Evolutionary conservation across 2,329 filamentous ascomycete genomes (phyloP).

Genomic region (Cordyceps sp.): DNA sequence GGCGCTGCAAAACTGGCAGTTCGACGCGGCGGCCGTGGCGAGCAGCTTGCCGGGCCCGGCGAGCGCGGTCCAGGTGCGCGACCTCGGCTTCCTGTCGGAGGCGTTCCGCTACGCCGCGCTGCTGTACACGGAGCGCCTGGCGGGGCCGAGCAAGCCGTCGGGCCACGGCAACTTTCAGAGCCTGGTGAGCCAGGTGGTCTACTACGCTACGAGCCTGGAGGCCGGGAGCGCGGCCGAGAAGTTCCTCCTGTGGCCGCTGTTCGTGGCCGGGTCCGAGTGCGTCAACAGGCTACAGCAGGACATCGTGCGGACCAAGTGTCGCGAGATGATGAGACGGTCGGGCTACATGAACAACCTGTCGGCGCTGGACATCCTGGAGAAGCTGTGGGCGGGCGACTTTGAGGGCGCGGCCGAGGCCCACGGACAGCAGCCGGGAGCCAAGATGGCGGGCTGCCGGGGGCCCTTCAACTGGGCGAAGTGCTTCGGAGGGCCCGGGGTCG

Average conservation of each 20-base stretch:
- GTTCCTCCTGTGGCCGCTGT: conserved; percentile 85
- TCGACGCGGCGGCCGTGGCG: conserved; percentile 38
- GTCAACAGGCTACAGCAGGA: conserved; percentile 65
- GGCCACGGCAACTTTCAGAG: conserved; percentile 65
- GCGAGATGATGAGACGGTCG: conserved; percentile 73
- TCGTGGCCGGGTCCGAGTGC: conserved; percentile 80
- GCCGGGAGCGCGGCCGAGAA: conserved; percentile 61
- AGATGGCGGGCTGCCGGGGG: too few relatives aligned
- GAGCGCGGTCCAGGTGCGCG: conserved; percentile 47
- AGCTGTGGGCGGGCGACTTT: conserved; percentile 53
- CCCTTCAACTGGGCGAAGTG: conserved; percentile 42
- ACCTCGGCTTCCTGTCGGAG: conserved; percentile 71
- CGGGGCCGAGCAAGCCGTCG: conserved; percentile 57
- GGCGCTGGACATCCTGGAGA: conserved; percentile 71
- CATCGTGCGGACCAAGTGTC: conserved; percentile 63
- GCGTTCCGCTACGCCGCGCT: conserved; percentile 81
- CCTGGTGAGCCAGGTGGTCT: conserved; percentile 66
- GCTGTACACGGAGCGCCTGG: conserved; percentile 78
- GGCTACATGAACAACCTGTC: conserved; percentile 90
- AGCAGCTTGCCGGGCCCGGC: conserved; percentile 31
- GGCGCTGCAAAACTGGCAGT: conserved; percentile 67
- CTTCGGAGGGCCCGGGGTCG: conserved; percentile 36
- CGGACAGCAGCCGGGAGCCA: too few relatives aligned
- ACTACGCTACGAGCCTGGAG: conserved; percentile 67
- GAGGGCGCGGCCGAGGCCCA: conserved; percentile 18